Evolutionary conservation across 495 filamentous ascomycete species (phyloP).

Genomic region (Aspergillus nidulans): DNA sequence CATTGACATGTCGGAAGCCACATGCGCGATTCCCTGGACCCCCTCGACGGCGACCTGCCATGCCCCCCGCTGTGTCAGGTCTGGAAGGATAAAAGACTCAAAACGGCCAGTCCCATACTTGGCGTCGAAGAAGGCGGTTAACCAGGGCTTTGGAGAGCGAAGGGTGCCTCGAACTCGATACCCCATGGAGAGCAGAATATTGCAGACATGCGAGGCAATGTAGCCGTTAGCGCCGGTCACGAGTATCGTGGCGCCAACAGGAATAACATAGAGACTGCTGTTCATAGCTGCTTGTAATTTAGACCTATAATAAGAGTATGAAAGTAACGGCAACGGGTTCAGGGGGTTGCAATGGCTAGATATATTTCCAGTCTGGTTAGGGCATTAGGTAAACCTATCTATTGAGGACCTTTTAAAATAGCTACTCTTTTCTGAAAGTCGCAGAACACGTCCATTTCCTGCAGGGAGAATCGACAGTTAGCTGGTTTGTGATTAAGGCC

Average conservation of each 20-base stretch:
- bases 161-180: conserved; percentile 51
- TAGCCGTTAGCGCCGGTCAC: conserved; percentile 57
- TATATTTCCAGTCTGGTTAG: no score
- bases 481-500: no score
- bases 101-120: conserved; percentile 38
- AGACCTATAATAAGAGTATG: no score
- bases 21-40: conserved; percentile 37
- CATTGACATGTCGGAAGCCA: conserved; percentile 36
- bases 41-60: conserved; percentile 20
- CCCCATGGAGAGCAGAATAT: conserved; percentile 45
- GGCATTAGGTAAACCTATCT: no score
- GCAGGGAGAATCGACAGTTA: no score
- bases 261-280: not conserved
- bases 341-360: no score
- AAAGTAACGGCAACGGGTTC: no score
- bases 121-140: conserved; percentile 34
- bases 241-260: conserved; percentile 25
- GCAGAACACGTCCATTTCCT: no score
- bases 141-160: conserved; percentile 39
- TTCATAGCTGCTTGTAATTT: no score
- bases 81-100: conserved; percentile 30
- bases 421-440: no score
- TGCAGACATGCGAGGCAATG: conserved; percentile 48
- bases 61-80: conserved; percentile 32
- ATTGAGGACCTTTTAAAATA: no score